Evolutionary conservation across 1,284 basidiomycete genomes (phyloP).

Genomic region (Bondarzewia mesenterica): DNA sequence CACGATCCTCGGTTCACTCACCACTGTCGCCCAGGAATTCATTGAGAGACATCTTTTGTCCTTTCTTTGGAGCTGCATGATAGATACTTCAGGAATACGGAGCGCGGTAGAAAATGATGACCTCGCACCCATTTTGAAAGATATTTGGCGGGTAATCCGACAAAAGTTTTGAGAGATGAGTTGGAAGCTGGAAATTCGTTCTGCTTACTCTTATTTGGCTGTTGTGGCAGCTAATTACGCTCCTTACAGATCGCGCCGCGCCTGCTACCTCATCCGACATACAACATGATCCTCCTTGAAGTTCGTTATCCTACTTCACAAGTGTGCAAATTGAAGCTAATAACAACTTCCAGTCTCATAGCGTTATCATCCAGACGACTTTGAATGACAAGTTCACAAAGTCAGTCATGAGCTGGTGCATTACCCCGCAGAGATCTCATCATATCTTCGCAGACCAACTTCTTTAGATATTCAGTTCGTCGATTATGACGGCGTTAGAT

Average conservation of each 20-base stretch:
- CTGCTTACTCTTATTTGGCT: constrained; percentile 17
- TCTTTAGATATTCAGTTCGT: constrained; percentile 94
- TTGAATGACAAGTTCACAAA: constrained; percentile 85
- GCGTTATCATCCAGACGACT: constrained; percentile 89
- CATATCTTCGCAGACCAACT: constrained; percentile 53
- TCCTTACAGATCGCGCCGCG: neutral
- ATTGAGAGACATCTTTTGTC: constrained; percentile 83
- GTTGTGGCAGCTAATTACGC: neutral
- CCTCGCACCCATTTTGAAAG: constrained; percentile 26
- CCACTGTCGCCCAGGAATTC: constrained; percentile 83
- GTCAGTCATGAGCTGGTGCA: constrained; percentile 38
- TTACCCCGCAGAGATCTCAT: constrained; percentile 11
- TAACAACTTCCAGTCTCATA: constrained; percentile 58
- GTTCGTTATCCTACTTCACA: constrained; percentile 26
- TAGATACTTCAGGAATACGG: neutral
- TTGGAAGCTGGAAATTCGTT: constrained; percentile 12
- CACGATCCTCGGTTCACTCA: constrained; percentile 29
- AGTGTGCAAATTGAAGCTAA: neutral
- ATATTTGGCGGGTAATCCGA: constrained; percentile 1
- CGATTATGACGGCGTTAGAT: constrained; percentile 95
- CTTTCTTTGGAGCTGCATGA: constrained; percentile 73
- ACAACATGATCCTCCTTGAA: constrained; percentile 64
- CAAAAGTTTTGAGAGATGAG: constrained; percentile 5
- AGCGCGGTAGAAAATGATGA: neutral
- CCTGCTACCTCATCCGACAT: constrained; percentile 1